These are phyloP conservation scores for Aspergillus fructus DNA, from an alignment of 2,329 filamentous ascomycete genomes.

Conservation along the genomic window DNA sequence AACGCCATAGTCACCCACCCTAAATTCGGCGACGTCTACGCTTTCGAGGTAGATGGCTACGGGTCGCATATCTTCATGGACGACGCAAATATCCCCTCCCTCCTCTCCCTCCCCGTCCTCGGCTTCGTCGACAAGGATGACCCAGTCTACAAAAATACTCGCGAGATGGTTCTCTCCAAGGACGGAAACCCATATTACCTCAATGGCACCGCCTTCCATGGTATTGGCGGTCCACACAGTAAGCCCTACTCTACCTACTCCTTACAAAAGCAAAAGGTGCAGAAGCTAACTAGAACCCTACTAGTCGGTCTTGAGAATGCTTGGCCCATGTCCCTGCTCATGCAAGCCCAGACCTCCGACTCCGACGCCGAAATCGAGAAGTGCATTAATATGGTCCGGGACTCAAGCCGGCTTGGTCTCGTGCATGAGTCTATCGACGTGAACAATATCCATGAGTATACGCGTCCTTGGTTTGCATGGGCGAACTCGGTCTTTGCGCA, in stretches of 20 bases:
- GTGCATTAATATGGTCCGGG: conserved; percentile 72
- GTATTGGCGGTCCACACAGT: conserved; percentile 78
- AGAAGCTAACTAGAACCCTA: conserved; percentile 40
- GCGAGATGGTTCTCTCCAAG: conserved; percentile 75
- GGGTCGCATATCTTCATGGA: conserved; percentile 64
- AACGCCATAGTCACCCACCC: conserved; percentile 66
- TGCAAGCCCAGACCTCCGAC: conserved; percentile 86
- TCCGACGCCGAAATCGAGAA: conserved; percentile 76
- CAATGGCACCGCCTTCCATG: conserved; percentile 71
- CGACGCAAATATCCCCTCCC: conserved; percentile 64
- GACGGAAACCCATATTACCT: conserved; percentile 86
- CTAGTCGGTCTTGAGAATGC: conserved; percentile 82
- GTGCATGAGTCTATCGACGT: conserved; percentile 94
- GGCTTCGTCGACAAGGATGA: conserved; percentile 62
- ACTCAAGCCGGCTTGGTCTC: conserved; percentile 72
- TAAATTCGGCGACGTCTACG: conserved; percentile 60
- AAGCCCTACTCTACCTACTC: conserved; percentile 24
- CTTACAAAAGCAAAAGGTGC: not conserved
- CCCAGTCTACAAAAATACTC: conserved; percentile 79
- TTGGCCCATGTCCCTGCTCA: conserved; percentile 93
- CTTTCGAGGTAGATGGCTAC: conserved; percentile 66
- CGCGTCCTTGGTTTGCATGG: conserved; percentile 95
- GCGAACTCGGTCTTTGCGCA: conserved; percentile 95
- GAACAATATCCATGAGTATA: conserved; percentile 67
- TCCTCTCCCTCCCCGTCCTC: conserved; percentile 60